These are phyloP conservation scores for Cordyceps fumosorosea DNA, from an alignment of 2,329 filamentous ascomycete species.

Conservation along the genomic window DNA sequence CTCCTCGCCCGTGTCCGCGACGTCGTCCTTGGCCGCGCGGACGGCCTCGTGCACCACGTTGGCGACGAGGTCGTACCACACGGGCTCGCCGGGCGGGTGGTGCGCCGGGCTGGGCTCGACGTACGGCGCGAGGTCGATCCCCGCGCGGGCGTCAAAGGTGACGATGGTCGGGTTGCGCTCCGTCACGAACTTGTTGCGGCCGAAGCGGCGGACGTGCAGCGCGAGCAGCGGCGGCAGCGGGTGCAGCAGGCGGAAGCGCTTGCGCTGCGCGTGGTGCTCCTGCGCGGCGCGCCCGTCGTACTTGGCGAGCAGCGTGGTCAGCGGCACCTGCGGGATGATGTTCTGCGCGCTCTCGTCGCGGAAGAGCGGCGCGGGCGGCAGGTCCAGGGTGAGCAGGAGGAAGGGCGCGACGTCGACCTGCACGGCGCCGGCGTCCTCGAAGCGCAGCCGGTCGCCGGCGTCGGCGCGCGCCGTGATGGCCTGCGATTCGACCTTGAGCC, in stretches of 20 bases:
- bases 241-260: constrained; percentile 82
- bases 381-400: constrained; percentile 86
- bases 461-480: constrained; percentile 88
- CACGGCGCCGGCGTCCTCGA: constrained; percentile 83
- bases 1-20: constrained; percentile 84
- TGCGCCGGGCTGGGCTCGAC: constrained; percentile 77
- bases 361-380: constrained; percentile 88
- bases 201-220: constrained; percentile 96
- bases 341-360: constrained; percentile 92
- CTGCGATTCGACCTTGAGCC: constrained; percentile 86
- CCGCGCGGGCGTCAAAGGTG: constrained; percentile 74
- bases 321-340: constrained; percentile 88
- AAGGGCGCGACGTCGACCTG: constrained; percentile 73
- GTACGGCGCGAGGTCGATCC: constrained; percentile 82
- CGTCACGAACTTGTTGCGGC: constrained; percentile 89
- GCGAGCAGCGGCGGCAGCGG: constrained; percentile 86
- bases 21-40: constrained; percentile 63
- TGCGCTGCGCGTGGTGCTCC: constrained; percentile 81
- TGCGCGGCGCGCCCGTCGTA: constrained; percentile 86
- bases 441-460: constrained; percentile 77
- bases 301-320: constrained; percentile 78
- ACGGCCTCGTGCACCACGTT: constrained; percentile 89
- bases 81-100: constrained; percentile 69
- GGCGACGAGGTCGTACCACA: constrained; percentile 91
- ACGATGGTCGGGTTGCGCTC: constrained; percentile 98